A percentile compares a stretch with the other conserved stretches of the same genome.
Evolutionary conservation across 306 rosid species (phyloP).

Genomic region (Gastrolobium bilobum): DNA sequence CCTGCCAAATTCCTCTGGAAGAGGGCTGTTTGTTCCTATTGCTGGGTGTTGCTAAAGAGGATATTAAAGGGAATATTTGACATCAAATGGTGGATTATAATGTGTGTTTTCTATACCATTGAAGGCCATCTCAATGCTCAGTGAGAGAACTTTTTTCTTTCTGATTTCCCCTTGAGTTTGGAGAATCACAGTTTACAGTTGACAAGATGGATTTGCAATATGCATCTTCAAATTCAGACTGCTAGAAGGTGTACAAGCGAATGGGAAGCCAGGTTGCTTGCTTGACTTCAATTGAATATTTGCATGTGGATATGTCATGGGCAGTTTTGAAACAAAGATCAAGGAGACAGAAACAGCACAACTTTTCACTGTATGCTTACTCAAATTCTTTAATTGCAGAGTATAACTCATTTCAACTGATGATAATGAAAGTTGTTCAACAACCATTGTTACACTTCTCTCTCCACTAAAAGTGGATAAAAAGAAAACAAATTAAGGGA

Average conservation of each 20-base stretch:
- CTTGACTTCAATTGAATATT: conserved; percentile 26
- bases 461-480: conserved; percentile 39
- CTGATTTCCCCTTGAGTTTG: conserved; percentile 40
- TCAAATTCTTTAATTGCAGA: conserved; percentile 54
- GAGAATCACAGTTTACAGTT: conserved; percentile 9
- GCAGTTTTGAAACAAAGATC: conserved; percentile 40
- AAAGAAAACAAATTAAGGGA: conserved; percentile 8
- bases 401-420: conserved; percentile 39
- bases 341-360: conserved; percentile 46
- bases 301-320: conserved; percentile 17
- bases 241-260: conserved; percentile 9
- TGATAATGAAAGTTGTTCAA: conserved; percentile 41
- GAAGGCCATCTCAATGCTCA: conserved; percentile 19
- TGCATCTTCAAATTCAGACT: conserved; percentile 25
- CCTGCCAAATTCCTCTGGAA: conserved; percentile 57
- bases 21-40: conserved; percentile 61
- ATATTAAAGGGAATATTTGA: conserved; percentile 30
- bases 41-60: conserved; percentile 63
- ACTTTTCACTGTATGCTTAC: conserved; percentile 36
- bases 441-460: conserved; percentile 36
- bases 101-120: background rate
- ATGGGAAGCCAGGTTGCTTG: conserved; percentile 32
- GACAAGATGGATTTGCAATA: conserved; percentile 27
- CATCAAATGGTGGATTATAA: conserved; percentile 19
- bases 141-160: conserved; percentile 30